These are phyloP conservation scores for Ophiocordyceps camponoti-leonardi DNA, from an alignment of 2,329 filamentous ascomycete genomes.

Conservation along the genomic window DNA sequence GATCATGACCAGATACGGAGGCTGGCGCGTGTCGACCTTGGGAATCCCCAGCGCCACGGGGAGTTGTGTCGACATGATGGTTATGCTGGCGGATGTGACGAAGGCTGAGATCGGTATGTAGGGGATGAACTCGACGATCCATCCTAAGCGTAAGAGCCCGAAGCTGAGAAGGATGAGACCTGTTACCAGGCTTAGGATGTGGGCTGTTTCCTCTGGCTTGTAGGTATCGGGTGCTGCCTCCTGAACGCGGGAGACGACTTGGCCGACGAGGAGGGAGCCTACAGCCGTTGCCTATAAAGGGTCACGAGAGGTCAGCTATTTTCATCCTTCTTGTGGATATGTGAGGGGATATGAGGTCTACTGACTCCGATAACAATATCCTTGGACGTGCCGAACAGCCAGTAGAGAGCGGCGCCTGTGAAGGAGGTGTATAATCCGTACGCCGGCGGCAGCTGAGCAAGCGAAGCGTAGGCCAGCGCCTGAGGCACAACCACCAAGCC, in stretches of 20 bases:
- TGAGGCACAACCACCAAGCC: constrained; percentile 65
- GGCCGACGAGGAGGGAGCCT: constrained; percentile 31
- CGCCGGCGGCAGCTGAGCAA: constrained; percentile 50
- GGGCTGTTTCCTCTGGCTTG: constrained; percentile 22
- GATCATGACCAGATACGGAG: constrained; percentile 23
- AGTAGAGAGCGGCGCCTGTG: constrained; percentile 64
- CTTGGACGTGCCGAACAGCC: constrained; percentile 72
- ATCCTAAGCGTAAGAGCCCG: constrained; percentile 28
- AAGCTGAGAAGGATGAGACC: constrained; percentile 25
- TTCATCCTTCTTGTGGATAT: neutral
- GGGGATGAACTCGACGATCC: constrained; percentile 33
- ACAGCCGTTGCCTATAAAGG: constrained; percentile 33
- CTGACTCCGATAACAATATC: constrained; percentile 61
- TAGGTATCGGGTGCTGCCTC: constrained; percentile 16
- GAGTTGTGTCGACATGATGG: constrained; percentile 29
- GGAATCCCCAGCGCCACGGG: constrained; percentile 24
- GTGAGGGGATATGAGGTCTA: neutral
- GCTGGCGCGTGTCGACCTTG: constrained; percentile 24
- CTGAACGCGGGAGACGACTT: constrained; percentile 21
- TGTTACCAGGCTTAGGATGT: constrained; percentile 25
- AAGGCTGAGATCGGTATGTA: constrained; percentile 32
- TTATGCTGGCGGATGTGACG: constrained; percentile 32
- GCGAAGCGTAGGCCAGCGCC: constrained; percentile 61
- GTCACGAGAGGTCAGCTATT: neutral
- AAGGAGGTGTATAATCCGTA: constrained; percentile 72